Evolutionary conservation across 2,329 filamentous ascomycete genomes (phyloP).

Genomic region (Trichoderma citrinoviride): DNA sequence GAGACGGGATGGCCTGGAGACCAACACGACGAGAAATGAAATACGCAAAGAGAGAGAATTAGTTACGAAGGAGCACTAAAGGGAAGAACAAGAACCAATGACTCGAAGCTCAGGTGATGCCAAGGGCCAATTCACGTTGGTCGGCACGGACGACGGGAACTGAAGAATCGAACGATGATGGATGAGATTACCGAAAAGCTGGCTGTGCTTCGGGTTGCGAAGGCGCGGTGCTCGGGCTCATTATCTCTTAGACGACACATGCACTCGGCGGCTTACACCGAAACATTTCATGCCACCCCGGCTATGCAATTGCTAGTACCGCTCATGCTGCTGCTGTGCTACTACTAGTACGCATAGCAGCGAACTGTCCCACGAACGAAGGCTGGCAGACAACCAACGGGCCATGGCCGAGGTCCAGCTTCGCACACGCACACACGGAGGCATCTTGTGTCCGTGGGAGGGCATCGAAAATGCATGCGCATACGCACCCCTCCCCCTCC

Average conservation of each 20-base stretch:
- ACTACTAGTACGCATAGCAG: background rate
- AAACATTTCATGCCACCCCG: conserved; percentile 5
- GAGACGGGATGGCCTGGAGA: conserved; percentile 1
- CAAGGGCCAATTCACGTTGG: conserved; percentile 1
- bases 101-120: conserved; percentile 11
- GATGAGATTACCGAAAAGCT: background rate
- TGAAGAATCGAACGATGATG: conserved; percentile 14
- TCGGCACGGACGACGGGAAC: conserved; percentile 14
- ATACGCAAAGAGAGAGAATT: background rate
- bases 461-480: background rate
- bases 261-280: conserved; percentile 21
- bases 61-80: no score
- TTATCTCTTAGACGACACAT: background rate
- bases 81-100: background rate
- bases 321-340: background rate
- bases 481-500: background rate
- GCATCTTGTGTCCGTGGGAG: background rate
- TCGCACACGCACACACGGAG: background rate
- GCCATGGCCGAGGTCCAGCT: conserved; percentile 9
- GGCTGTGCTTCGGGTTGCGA: background rate
- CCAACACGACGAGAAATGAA: background rate
- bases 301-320: background rate
- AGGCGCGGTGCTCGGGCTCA: background rate
- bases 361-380: background rate
- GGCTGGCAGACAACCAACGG: conserved; percentile 12